Evolutionary conservation across 257 asterid species (phyloP), one percentile per base, ranked within the genome.

Genomic region (Penstemon barbatus): DNA sequence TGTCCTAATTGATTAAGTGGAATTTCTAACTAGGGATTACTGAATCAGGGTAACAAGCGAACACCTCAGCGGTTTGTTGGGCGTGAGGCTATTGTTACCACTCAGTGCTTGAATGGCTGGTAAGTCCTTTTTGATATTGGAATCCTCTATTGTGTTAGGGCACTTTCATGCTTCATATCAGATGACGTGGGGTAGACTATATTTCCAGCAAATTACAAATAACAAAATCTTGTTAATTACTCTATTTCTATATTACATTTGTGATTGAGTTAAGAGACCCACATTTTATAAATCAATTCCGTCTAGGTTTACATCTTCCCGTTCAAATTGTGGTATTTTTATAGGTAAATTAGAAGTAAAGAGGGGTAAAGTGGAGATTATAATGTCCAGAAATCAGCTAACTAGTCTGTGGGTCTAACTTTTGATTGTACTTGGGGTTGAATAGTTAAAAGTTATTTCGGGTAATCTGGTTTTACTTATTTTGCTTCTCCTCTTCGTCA

Each of bases 21-120:
- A 43, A 6, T 72, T 71, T 50, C 84, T 81, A 49, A 87, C 66
- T 48, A 8, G 63, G 69, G 46, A 49, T 62, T 40, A 75, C 69
- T 70, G 68, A 73, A 79, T 58, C 91, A 94, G 99, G 97, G 99
- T 50, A 94, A 94, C 87, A 94, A 94, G 87, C 80, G 99, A 83
- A 91, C 99, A 48, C 99, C 97, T 65, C 91, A 58, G 51, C 97
- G 93, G 70, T 94, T 94, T 77, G 95, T 90, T 45, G 97, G 97
- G 56, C 90, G 97, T 48, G 97, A 89, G 79, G 99, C 99, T 57
- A 80, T 91, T 68, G 97, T 94, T 19, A 91, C 96, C 65, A 81
- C 88, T 40, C 96, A 90, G 71, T 94, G 99, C 85, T 81, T 89
- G 86, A 94, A 90, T 78, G 99, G 99, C 79, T 94, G 97, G 99